These are phyloP conservation scores for Besnoitia besnoiti DNA, from an alignment of 169 alveolate genomes.

Conservation along the genomic window DNA sequence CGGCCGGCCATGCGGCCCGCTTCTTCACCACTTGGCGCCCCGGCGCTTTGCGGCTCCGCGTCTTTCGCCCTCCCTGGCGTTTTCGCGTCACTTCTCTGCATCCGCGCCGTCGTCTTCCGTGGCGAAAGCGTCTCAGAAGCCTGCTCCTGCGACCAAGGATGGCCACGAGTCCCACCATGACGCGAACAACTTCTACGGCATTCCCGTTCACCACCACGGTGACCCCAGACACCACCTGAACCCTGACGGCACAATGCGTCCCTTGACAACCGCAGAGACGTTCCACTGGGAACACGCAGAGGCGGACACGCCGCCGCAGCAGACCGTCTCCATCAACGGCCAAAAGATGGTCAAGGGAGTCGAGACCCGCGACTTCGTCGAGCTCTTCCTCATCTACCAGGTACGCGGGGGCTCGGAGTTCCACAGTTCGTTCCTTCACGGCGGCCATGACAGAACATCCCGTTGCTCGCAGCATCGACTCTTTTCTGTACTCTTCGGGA, in stretches of 20 bases:
- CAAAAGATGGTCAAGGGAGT: constrained; percentile 84
- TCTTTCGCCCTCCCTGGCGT: not conserved
- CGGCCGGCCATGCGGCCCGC: not conserved
- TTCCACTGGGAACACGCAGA: constrained; percentile 86
- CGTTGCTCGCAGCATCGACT: too few relatives aligned
- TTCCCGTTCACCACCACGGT: constrained; percentile 75
- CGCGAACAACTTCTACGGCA: constrained; percentile 16
- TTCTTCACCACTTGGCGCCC: not conserved
- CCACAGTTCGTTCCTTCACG: too few relatives aligned
- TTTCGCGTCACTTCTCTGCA: not conserved
- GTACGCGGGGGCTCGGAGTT: too few relatives aligned
- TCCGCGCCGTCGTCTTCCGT: constrained; percentile 9
- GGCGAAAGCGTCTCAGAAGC: not conserved
- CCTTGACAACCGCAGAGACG: constrained; percentile 76
- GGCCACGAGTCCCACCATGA: not conserved
- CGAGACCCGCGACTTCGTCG: constrained; percentile 85
- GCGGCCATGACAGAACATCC: too few relatives aligned
- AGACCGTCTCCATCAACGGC: constrained; percentile 82
- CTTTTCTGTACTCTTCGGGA: too few relatives aligned
- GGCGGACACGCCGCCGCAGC: constrained; percentile 82
- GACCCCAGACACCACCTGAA: constrained; percentile 85
- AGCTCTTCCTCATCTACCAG: constrained; percentile 78
- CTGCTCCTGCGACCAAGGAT: not conserved
- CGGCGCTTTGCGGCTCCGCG: not conserved
- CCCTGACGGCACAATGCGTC: constrained; percentile 81